A percentile compares a stretch with the other conserved stretches of the same genome.
Evolutionary conservation across 2,329 filamentous ascomycete genomes (phyloP).

Genomic region (Arthrobotrys conoides): DNA sequence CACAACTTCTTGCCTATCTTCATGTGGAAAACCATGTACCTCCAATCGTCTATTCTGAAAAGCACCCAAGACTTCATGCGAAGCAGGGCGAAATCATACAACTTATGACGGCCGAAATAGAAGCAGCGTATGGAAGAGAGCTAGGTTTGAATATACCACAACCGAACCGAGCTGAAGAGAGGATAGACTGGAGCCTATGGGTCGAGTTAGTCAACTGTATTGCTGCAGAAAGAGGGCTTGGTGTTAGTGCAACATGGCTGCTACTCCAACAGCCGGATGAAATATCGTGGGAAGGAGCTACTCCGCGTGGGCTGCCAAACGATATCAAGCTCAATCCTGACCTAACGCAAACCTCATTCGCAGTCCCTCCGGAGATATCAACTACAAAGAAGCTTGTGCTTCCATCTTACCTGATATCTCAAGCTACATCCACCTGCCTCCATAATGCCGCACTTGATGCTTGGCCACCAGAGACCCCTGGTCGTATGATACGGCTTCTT

Average conservation of each 20-base stretch:
- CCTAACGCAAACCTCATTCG: not conserved
- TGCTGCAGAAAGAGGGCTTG: slow-evolving; percentile 49
- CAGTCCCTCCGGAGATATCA: not conserved
- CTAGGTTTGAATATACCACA: slow-evolving; percentile 45
- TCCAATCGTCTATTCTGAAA: slow-evolving; percentile 48
- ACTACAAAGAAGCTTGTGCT: slow-evolving; percentile 35
- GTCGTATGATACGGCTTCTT: slow-evolving; percentile 46
- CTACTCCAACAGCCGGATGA: slow-evolving; percentile 33
- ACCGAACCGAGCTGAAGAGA: slow-evolving; percentile 8
- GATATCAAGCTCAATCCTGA: not conserved
- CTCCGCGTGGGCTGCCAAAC: not conserved
- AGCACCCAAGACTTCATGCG: slow-evolving; percentile 41
- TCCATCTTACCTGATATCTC: slow-evolving; percentile 43
- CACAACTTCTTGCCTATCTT: slow-evolving; percentile 57
- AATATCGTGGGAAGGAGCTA: slow-evolving; percentile 40
- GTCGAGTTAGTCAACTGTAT: slow-evolving; percentile 58
- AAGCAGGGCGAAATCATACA: slow-evolving; percentile 44
- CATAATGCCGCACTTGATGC: slow-evolving; percentile 51
- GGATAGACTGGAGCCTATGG: slow-evolving; percentile 55
- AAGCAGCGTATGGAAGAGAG: slow-evolving; percentile 34
- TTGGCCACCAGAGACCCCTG: slow-evolving; percentile 55
- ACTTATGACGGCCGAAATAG: slow-evolving; percentile 48
- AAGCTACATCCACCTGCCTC: slow-evolving; percentile 45
- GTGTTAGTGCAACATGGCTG: slow-evolving; percentile 57
- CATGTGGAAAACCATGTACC: slow-evolving; percentile 58